Conservation (phyloP, 352 stramenopile genomes). For the Phytophthora pisi region DNA sequence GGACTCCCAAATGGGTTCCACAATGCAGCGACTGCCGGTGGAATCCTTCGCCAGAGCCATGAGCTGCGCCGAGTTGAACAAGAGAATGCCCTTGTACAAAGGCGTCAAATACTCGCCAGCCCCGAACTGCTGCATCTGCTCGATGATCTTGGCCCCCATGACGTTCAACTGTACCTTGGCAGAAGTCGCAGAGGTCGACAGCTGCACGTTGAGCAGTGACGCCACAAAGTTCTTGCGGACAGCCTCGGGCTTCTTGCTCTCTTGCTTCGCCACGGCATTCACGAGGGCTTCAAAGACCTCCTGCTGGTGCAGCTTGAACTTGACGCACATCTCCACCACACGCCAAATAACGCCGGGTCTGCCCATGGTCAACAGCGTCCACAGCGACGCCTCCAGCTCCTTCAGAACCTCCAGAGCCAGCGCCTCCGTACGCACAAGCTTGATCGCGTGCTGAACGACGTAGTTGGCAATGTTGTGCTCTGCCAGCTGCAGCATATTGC, state of each 20-base stretch:
- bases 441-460: conserved; percentile 78
- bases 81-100: conserved; percentile 69
- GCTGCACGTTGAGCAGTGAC: conserved; percentile 66
- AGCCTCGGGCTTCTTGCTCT: conserved; percentile 79
- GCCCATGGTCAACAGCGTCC: conserved; percentile 76
- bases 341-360: conserved; percentile 80
- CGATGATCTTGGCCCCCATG: conserved; percentile 77
- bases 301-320: conserved; percentile 57
- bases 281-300: conserved; percentile 60
- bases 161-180: conserved; percentile 79
- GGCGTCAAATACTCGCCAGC: conserved; percentile 50
- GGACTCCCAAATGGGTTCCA: conserved; percentile 83
- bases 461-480: conserved; percentile 84
- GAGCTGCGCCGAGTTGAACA: conserved; percentile 70
- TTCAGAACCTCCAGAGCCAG: conserved; percentile 58
- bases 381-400: conserved; percentile 65
- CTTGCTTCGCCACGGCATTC: conserved; percentile 72
- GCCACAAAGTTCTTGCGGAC: conserved; percentile 69
- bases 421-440: conserved; percentile 48
- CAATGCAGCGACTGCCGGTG: conserved; percentile 74
- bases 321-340: conserved; percentile 75
- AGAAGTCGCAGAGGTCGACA: conserved; percentile 56
- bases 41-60: conserved; percentile 80
- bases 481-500: conserved; percentile 69
- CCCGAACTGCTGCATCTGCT: conserved; percentile 72